Evolutionary conservation across 495 filamentous ascomycete genomes (phyloP), one percentile per base, ranked within the genome.

Genomic region (Aspergillus steynii): DNA sequence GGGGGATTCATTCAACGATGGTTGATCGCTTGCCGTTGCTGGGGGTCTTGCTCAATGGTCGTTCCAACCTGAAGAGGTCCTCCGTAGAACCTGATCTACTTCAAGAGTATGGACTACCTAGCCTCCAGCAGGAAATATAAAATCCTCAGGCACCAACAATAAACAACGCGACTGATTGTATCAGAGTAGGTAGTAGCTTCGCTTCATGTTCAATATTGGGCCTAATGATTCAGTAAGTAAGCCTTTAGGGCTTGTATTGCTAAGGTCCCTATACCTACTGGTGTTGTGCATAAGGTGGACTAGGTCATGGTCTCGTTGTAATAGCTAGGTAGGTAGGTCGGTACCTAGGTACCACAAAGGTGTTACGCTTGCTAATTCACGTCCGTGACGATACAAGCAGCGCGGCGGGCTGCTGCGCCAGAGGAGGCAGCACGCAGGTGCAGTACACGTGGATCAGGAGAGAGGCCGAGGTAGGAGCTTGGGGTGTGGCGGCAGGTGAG

Each of bases 151-250:
- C 42, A 46, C 42, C 42, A 8, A 46, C 42, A 8, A 46, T 46
- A 15, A 46, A 46, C 42, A 46, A 46, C 8, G 42, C 42, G 42
- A 46, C 42, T 8, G 42, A 8, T 46, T 46, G 42, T 46, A 46
- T 46, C 42, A 46, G 42, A 46, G 42, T 8, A 46, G 42, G 42
- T 46, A 46, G 42, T 8, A 46, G 42, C 42, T 46, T 46, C 42
- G 42, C 42, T 46, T 46, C 42, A 46, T 46, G 42, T 46, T 46
- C 42, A 46, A 46, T 46, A 46, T 46, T 46, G 42, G 42, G 42
- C 42, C 42, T 46, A 15, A 46, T 46, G 42, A 46, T 46, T 46
- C 42, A 46, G 42, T 46, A 46, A 46, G 42, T 46, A 20, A 20
- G 20, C 20, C 42, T 46, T 15, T 8, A 46, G 42, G 42, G 8